Base-by-base conservation (phyloP, 768 basidiomycete species). In the Boletellus sp. region DNA sequence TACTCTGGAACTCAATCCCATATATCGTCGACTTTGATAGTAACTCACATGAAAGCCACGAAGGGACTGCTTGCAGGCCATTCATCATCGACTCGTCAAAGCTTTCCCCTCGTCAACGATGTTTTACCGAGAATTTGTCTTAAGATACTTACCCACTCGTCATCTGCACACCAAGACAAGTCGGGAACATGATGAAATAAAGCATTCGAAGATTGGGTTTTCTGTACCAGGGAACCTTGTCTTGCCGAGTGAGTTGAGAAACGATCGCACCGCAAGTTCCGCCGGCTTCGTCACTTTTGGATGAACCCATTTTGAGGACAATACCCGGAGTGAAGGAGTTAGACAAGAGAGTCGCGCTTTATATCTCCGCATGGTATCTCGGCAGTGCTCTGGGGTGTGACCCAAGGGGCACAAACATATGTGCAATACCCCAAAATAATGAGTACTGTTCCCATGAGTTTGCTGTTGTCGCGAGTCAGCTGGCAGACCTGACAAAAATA, bases 141-240 rank as follows among this genome's bases (percentile, higher is more conserved):
- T 6, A 16, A 31, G 42, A 16, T 4, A 47, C 56, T 50, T 26
- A 37, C 56, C 56, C 56, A 28, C 3, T 40, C 1, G 48, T 51
- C 45, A 55, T 44, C 28, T 53, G 48, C 7, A 50, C 53, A 32
- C 31, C 45, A 1, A 61, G 19, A 47, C 53, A 54, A 1, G 53
- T 52, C 19, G 81, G 82, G 53, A 83, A 70, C 61, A 84, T 71
- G 45, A 83, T 45, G 22, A 84, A 48, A 62, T 85, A 84, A 31
- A 83, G 55, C 16, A 70, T 35, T 19, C 81, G 67, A 50, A 85
- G 65, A 52, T 83, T 83, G 2, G 70, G 79, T 53, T 84, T 85
- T 55, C 60, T 61, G 60, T 83, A 83, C 83, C 83, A 83, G 41
- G 80, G 79, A 1, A 70, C 72, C 22, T 65, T 71, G 58, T 85